Evolutionary conservation across 2,329 filamentous ascomycete species (phyloP).

Genomic region (Colletotrichum viniferum): DNA sequence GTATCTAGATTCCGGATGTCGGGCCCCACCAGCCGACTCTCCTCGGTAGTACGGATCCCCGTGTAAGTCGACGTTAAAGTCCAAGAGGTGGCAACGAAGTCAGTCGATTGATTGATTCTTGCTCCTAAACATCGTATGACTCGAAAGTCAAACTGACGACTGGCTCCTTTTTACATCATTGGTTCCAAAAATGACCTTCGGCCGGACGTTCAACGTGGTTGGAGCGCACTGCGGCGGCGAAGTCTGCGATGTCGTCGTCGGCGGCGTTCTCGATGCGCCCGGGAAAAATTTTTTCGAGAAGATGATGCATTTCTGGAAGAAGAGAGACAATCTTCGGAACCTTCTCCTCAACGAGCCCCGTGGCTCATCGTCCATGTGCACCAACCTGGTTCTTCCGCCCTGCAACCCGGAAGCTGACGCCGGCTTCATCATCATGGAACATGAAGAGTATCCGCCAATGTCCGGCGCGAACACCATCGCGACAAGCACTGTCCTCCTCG

Average conservation of each 20-base stretch:
- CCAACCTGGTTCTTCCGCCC: constrained; percentile 44
- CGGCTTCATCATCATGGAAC: constrained; percentile 51
- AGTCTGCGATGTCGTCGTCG: constrained; percentile 53
- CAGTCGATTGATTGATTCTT: neutral
- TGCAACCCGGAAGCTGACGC: constrained; percentile 48
- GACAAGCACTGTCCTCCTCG: constrained; percentile 47
- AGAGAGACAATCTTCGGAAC: constrained; percentile 44
- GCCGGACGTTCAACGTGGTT: constrained; percentile 32
- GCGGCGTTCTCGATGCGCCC: constrained; percentile 47
- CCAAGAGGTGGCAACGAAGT: neutral
- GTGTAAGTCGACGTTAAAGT: neutral
- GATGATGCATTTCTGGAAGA: constrained; percentile 42
- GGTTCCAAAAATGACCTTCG: neutral
- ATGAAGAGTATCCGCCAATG: constrained; percentile 43
- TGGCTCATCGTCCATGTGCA: constrained; percentile 43
- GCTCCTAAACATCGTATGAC: too few species aligned
- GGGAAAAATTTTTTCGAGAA: constrained; percentile 54
- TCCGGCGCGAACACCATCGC: constrained; percentile 50
- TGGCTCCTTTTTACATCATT: neutral
- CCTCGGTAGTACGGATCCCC: neutral
- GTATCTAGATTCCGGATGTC: neutral
- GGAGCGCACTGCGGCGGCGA: constrained; percentile 43
- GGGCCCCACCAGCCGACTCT: neutral
- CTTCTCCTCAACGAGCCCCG: constrained; percentile 51
- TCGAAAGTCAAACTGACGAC: neutral